phyloP scores from a whole-genome alignment of 1,139 yeast genomes.

The Blastobotrys elegans region DNA sequence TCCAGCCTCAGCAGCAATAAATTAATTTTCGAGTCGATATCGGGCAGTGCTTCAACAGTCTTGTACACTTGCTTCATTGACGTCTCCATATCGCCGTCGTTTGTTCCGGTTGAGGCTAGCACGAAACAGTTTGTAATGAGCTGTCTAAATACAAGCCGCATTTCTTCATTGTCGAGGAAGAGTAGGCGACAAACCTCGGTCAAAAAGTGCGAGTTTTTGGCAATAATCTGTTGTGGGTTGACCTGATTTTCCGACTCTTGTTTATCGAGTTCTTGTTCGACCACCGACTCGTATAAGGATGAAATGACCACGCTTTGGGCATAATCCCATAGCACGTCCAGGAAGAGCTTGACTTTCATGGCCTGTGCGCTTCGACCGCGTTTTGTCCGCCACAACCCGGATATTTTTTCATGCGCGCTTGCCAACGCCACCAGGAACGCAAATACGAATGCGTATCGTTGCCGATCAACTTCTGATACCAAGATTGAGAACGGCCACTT shows the following conservation, averaged over 20 bases:
- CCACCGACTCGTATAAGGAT: slow-evolving; percentile 11
- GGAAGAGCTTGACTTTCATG: slow-evolving; percentile 19
- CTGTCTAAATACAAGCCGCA: slow-evolving; percentile 16
- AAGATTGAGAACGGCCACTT: slow-evolving; percentile 25
- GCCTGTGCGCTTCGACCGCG: slow-evolving; percentile 10
- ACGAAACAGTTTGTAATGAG: slow-evolving; percentile 16
- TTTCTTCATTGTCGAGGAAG: slow-evolving; percentile 16
- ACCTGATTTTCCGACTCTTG: slow-evolving; percentile 12
- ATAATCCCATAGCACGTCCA: slow-evolving; percentile 27
- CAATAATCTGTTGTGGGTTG: slow-evolving; percentile 19
- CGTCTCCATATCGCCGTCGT: background rate
- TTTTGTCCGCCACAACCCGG: slow-evolving; percentile 15
- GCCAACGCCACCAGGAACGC: slow-evolving; percentile 21
- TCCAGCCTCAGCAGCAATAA: slow-evolving; percentile 14
- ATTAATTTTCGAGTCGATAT: slow-evolving; percentile 12
- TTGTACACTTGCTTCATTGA: slow-evolving; percentile 4
- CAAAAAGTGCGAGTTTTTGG: slow-evolving; percentile 16
- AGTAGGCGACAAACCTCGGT: slow-evolving; percentile 15
- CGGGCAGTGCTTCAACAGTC: slow-evolving; percentile 7
- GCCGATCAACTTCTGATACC: slow-evolving; percentile 16
- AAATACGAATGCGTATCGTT: slow-evolving; percentile 21
- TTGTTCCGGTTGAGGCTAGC: background rate
- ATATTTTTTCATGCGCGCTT: slow-evolving; percentile 13
- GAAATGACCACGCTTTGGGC: slow-evolving; percentile 22
- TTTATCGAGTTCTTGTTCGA: slow-evolving; percentile 3